Evolutionary conservation across 768 basidiomycete genomes (phyloP).

Genomic region (Amanita inopinata): DNA sequence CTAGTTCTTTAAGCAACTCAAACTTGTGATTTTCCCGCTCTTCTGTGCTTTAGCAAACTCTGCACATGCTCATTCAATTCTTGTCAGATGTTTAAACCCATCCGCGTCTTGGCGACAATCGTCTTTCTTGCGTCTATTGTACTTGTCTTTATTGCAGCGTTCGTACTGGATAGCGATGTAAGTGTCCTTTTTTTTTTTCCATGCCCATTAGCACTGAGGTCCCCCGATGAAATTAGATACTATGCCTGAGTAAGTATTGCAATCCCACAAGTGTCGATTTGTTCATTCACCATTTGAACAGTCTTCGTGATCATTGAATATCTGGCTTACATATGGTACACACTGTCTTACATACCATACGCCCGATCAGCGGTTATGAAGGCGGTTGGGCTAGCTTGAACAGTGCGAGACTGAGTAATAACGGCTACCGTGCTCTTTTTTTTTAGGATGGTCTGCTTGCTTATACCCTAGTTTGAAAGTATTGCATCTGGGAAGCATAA

Average conservation of each 20-base stretch:
- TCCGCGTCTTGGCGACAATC: constrained; percentile 75
- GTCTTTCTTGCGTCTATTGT: constrained; percentile 71
- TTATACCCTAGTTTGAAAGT: too few relatives aligned
- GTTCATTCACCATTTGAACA: constrained; percentile 20
- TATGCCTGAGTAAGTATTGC: constrained; percentile 53
- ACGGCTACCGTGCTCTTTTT: constrained; percentile 12
- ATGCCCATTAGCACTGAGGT: constrained; percentile 2
- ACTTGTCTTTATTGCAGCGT: constrained; percentile 80
- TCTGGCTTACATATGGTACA: constrained; percentile 88
- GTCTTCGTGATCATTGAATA: constrained; percentile 91
- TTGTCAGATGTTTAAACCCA: constrained; percentile 89
- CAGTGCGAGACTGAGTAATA: too few relatives aligned
- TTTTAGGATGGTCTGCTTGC: too few relatives aligned
- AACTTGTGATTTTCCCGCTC: constrained; percentile 43
- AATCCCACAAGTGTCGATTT: not conserved
- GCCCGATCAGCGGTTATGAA: constrained; percentile 68
- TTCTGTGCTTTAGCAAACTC: not conserved
- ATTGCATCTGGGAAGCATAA: too few relatives aligned
- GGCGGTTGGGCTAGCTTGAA: constrained; percentile 42
- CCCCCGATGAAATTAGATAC: constrained; percentile 30
- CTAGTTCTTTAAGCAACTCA: constrained; percentile 72
- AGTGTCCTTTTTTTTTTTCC: constrained; percentile 17
- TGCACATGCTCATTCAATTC: not conserved
- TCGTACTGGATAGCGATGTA: constrained; percentile 62
- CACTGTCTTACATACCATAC: constrained; percentile 84